Evolutionary conservation across 2,329 filamentous ascomycete species (phyloP).

Genomic region (Xylaria sp.): DNA sequence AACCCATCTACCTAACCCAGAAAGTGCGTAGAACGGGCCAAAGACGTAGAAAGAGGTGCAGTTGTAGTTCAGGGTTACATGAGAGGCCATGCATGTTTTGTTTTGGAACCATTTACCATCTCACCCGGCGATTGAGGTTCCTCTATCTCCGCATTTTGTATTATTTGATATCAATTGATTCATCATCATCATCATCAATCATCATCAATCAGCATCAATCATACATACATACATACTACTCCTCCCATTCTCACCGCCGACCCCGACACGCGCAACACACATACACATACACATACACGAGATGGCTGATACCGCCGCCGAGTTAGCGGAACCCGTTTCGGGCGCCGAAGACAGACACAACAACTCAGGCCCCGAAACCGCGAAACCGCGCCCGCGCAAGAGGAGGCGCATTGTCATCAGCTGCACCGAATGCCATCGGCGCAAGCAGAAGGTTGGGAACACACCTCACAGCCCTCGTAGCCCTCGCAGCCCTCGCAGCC

Average conservation of each 20-base stretch:
- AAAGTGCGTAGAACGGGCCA: neutral
- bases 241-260: neutral
- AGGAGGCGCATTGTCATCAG: conserved; percentile 70
- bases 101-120: neutral
- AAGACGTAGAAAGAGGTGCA: neutral
- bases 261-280: neutral
- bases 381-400: conserved; percentile 62
- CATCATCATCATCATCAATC: no score
- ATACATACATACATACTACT: no score
- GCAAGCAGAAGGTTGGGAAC: conserved; percentile 67
- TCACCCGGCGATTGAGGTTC: neutral
- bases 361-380: conserved; percentile 20
- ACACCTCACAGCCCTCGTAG: conserved; percentile 8
- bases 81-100: conserved; percentile 2
- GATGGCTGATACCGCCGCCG: conserved; percentile 43
- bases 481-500: no score
- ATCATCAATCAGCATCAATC: no score
- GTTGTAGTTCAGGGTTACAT: neutral
- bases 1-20: conserved; percentile 1
- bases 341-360: conserved; percentile 38
- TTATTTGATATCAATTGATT: neutral
- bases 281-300: neutral
- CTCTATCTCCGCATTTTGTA: neutral
- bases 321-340: conserved; percentile 38
- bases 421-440: conserved; percentile 72